Conservation (phyloP, 2,329 filamentous ascomycete genomes). For the Calonectria crousiana region DNA sequence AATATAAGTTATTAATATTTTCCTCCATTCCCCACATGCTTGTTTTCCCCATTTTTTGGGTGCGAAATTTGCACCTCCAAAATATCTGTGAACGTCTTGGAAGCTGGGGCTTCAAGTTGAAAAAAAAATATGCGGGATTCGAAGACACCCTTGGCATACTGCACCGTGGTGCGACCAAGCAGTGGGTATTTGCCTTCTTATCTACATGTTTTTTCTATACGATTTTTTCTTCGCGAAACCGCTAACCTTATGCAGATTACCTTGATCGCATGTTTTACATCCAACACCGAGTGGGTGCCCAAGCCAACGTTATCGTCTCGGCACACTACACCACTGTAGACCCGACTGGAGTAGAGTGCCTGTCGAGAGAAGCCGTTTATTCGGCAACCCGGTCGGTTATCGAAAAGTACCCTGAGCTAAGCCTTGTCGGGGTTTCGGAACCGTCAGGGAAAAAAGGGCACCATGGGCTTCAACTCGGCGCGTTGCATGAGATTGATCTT, state of each 20-base stretch:
- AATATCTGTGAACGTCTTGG: not conserved
- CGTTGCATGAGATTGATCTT: slow-evolving; percentile 30
- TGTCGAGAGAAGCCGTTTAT: slow-evolving; percentile 16
- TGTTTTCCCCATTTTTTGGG: not conserved
- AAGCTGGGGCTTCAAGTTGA: not conserved
- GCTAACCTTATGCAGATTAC: slow-evolving; percentile 13
- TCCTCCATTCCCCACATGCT: not conserved
- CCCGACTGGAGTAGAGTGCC: not conserved
- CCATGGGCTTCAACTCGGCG: slow-evolving; percentile 17
- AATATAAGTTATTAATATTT: not conserved
- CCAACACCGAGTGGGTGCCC: slow-evolving; percentile 31
- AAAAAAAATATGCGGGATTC: not conserved
- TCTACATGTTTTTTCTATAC: not conserved
- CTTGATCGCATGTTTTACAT: slow-evolving; percentile 36
- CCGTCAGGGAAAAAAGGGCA: not conserved
- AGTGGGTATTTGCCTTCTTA: slow-evolving; percentile 4
- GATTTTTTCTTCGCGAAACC: no score
- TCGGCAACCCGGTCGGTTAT: slow-evolving; percentile 20
- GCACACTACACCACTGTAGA: slow-evolving; percentile 26
- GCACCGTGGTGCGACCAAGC: slow-evolving; percentile 21
- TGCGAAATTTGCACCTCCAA: not conserved
- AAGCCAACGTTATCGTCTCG: slow-evolving; percentile 35
- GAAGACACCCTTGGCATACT: not conserved
- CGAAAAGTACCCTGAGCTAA: slow-evolving; percentile 22
- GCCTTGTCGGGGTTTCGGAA: slow-evolving; percentile 8